Evolutionary conservation across 345 rosid species (phyloP).

Genomic region (Triadica sebifera): DNA sequence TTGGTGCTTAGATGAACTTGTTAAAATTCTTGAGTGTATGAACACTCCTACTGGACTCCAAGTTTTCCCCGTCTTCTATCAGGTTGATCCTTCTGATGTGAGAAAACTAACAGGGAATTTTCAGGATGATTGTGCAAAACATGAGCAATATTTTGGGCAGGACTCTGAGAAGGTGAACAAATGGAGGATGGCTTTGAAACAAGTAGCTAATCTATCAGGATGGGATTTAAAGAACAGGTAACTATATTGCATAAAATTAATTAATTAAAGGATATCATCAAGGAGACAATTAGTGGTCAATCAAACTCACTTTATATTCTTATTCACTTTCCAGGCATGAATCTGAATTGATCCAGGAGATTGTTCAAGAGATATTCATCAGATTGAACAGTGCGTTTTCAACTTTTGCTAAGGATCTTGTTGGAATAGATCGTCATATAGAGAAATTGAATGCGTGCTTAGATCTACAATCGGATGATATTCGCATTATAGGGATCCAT

Average conservation of each 20-base stretch:
- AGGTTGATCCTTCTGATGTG: slow-evolving; percentile 16
- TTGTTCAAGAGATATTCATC: slow-evolving; percentile 13
- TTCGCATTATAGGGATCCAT: slow-evolving; percentile 16
- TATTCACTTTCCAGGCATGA: slow-evolving; percentile 14
- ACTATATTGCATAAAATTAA: background rate
- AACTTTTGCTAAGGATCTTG: background rate
- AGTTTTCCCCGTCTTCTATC: slow-evolving; percentile 9
- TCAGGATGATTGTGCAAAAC: slow-evolving; percentile 1
- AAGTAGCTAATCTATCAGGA: slow-evolving; percentile 15
- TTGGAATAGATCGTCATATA: slow-evolving; percentile 20
- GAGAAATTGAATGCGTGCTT: background rate
- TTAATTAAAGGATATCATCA: no score
- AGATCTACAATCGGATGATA: background rate
- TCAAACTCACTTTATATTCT: background rate
- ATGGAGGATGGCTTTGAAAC: slow-evolving; percentile 7
- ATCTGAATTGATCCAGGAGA: slow-evolving; percentile 12
- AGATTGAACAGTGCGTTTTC: background rate
- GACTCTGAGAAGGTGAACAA: slow-evolving; percentile 1
- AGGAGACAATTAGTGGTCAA: background rate
- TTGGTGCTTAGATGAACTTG: slow-evolving; percentile 12
- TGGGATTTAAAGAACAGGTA: slow-evolving; percentile 11
- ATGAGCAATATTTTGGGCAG: background rate
- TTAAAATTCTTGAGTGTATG: slow-evolving; percentile 11
- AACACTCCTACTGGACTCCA: background rate
- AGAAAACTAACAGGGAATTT: background rate